Percentiles rank a stretch among this genome's conserved stretches.
Evolutionary conservation across 176 grass and related monocot genomes (phyloP).

Genomic region (Panicum miliaceum): DNA sequence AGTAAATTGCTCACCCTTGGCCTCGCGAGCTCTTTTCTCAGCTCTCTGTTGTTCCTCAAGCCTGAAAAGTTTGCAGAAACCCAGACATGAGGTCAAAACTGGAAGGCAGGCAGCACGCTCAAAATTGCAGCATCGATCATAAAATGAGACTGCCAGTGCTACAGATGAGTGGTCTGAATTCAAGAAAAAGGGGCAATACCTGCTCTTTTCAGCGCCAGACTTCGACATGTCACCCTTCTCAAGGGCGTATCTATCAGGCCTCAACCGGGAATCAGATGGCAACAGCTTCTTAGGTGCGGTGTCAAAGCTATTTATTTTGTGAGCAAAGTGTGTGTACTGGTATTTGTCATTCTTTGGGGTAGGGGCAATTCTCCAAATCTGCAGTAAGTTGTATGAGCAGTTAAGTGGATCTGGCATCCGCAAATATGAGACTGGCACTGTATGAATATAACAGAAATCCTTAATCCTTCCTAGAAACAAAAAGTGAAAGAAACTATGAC

Average conservation of each 20-base stretch:
- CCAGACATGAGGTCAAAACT: constrained; percentile 5
- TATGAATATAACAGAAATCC: not conserved
- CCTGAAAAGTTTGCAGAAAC: constrained; percentile 51
- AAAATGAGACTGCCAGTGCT: not conserved
- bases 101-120: not conserved
- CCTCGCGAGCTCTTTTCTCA: constrained; percentile 84
- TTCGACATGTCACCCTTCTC: constrained; percentile 95
- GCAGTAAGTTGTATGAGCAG: constrained; percentile 12
- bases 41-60: constrained; percentile 90
- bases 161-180: not conserved
- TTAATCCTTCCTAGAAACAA: not conserved
- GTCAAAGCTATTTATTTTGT: constrained; percentile 96
- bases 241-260: constrained; percentile 86
- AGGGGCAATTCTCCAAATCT: constrained; percentile 80
- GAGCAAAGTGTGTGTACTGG: constrained; percentile 88
- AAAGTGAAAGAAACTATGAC: constrained; percentile 39
- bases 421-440: not conserved
- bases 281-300: constrained; percentile 82
- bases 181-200: constrained; percentile 39
- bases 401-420: constrained; percentile 7
- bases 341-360: constrained; percentile 78
- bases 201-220: constrained; percentile 84
- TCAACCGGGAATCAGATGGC: constrained; percentile 86
- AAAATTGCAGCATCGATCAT: not conserved
- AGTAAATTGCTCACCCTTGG: constrained; percentile 64